A percentile compares a stretch with the other conserved stretches of the same genome.
Evolutionary conservation across 2,329 filamentous ascomycete genomes (phyloP).

Genomic region (Xylariaceae sp.): DNA sequence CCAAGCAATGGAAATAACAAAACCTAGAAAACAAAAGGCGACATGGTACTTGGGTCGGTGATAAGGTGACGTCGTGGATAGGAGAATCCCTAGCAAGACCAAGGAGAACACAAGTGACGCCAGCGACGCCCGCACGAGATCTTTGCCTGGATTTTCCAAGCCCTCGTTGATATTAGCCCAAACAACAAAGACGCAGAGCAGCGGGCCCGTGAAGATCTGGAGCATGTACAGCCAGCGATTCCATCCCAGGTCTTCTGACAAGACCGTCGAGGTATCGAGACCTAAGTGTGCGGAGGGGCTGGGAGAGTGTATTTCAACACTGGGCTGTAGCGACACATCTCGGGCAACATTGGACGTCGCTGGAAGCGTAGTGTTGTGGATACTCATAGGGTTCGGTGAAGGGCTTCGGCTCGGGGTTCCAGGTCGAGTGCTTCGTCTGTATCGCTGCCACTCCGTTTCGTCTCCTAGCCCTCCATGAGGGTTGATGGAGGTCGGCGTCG

Average conservation of each 20-base stretch:
- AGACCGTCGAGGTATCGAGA: slow-evolving; percentile 24
- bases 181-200: slow-evolving; percentile 73
- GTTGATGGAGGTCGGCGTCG: slow-evolving; percentile 34
- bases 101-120: slow-evolving; percentile 65
- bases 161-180: slow-evolving; percentile 65
- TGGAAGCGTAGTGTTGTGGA: slow-evolving; percentile 18
- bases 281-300: slow-evolving; percentile 23
- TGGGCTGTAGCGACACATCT: slow-evolving; percentile 9
- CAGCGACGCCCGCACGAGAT: slow-evolving; percentile 52
- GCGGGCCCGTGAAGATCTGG: slow-evolving; percentile 80
- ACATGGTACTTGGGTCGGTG: slow-evolving; percentile 68
- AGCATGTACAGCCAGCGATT: slow-evolving; percentile 84
- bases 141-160: slow-evolving; percentile 43
- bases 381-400: slow-evolving; percentile 29
- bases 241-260: slow-evolving; percentile 57
- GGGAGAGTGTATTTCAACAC: slow-evolving; percentile 16
- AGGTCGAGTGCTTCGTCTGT: slow-evolving; percentile 43
- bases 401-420: slow-evolving; percentile 25
- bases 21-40: slow-evolving; percentile 81
- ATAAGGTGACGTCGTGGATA: slow-evolving; percentile 62
- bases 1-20: slow-evolving; percentile 89
- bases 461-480: slow-evolving; percentile 30
- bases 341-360: slow-evolving; percentile 8
- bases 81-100: slow-evolving; percentile 58
- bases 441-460: slow-evolving; percentile 56